Conservation (phyloP, 352 stramenopile species). For the Globisporangium cederbergense region DNA sequence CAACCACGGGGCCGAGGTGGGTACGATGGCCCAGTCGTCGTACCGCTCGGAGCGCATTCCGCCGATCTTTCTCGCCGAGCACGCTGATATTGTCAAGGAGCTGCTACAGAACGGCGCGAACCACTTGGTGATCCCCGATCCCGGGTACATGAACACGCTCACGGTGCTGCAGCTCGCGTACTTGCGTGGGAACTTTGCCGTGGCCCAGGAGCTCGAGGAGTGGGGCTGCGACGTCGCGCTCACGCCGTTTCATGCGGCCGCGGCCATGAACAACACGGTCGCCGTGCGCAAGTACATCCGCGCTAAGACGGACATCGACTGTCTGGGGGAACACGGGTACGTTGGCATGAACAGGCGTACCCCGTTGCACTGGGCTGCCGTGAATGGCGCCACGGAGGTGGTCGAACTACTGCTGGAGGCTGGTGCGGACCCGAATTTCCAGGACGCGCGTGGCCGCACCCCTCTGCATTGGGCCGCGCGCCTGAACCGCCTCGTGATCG, state of each 20-base stretch:
- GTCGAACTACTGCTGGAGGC: slow-evolving; percentile 71
- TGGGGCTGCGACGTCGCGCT: slow-evolving; percentile 78
- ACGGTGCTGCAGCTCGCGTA: slow-evolving; percentile 78
- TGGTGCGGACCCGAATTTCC: slow-evolving; percentile 69
- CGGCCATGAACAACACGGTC: slow-evolving; percentile 51
- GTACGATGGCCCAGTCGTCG: slow-evolving; percentile 50
- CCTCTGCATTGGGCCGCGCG: slow-evolving; percentile 77
- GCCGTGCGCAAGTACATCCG: slow-evolving; percentile 64
- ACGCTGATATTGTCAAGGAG: slow-evolving; percentile 55
- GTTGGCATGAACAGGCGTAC: slow-evolving; percentile 74
- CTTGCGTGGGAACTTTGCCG: slow-evolving; percentile 68
- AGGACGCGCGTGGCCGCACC: slow-evolving; percentile 62
- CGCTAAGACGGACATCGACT: slow-evolving; percentile 54
- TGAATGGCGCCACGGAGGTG: slow-evolving; percentile 53
- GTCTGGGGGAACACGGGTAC: slow-evolving; percentile 79
- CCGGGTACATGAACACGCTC: slow-evolving; percentile 80
- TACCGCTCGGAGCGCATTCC: slow-evolving; percentile 70
- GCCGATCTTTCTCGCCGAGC: slow-evolving; percentile 74
- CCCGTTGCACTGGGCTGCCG: slow-evolving; percentile 72
- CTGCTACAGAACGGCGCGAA: slow-evolving; percentile 66
- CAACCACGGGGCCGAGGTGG: slow-evolving; percentile 45
- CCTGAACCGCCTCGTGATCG: slow-evolving; percentile 51
- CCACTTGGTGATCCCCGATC: slow-evolving; percentile 59
- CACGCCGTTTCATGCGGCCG: slow-evolving; percentile 72
- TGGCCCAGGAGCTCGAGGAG: slow-evolving; percentile 73